Conservation (phyloP, 2,329 filamentous ascomycete genomes). For the Nigrospora oryzae region DNA sequence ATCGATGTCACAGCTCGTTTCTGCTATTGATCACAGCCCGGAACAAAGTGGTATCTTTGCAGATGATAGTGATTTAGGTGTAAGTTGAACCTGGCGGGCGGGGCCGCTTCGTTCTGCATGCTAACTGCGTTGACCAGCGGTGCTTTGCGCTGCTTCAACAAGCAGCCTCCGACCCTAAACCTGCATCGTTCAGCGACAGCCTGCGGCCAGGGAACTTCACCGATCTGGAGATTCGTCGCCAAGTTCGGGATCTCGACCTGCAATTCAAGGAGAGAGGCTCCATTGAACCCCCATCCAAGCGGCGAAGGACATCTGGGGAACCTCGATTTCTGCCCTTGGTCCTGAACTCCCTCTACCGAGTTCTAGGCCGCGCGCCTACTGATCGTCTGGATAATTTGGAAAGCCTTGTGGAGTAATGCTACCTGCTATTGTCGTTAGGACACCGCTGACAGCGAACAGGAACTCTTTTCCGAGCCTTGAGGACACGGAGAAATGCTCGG, state of each 20-base stretch:
- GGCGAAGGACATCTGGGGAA: slow-evolving; percentile 18
- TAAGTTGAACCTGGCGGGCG: slow-evolving; percentile 14
- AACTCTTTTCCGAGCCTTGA: slow-evolving; percentile 33
- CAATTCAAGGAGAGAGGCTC: slow-evolving; percentile 1
- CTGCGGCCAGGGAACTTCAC: slow-evolving; percentile 14
- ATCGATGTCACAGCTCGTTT: slow-evolving; percentile 31
- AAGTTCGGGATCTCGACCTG: slow-evolving; percentile 12
- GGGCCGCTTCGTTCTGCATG: neutral
- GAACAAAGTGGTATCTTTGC: slow-evolving; percentile 20
- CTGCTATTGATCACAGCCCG: slow-evolving; percentile 28
- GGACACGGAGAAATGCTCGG: slow-evolving; percentile 40
- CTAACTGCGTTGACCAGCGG: slow-evolving; percentile 13
- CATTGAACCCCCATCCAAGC: slow-evolving; percentile 17
- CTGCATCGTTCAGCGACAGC: slow-evolving; percentile 8
- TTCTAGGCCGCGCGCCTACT: slow-evolving; percentile 17
- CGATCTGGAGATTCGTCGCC: slow-evolving; percentile 13
- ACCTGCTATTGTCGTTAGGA: slow-evolving; percentile 1
- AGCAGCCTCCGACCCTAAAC: slow-evolving; percentile 9
- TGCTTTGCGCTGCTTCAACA: slow-evolving; percentile 19
- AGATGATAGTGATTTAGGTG: slow-evolving; percentile 31
- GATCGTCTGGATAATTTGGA: slow-evolving; percentile 20
- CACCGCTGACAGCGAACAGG: slow-evolving; percentile 23
- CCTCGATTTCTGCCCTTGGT: slow-evolving; percentile 12
- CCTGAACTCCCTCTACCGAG: slow-evolving; percentile 14
- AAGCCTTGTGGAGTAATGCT: slow-evolving; percentile 37